Percentiles rank a stretch among this genome's conserved stretches.
These are phyloP conservation scores for Gracilaria vermiculophylla DNA, from an alignment of 23 red algal genomes.

Conservation along the genomic window DNA sequence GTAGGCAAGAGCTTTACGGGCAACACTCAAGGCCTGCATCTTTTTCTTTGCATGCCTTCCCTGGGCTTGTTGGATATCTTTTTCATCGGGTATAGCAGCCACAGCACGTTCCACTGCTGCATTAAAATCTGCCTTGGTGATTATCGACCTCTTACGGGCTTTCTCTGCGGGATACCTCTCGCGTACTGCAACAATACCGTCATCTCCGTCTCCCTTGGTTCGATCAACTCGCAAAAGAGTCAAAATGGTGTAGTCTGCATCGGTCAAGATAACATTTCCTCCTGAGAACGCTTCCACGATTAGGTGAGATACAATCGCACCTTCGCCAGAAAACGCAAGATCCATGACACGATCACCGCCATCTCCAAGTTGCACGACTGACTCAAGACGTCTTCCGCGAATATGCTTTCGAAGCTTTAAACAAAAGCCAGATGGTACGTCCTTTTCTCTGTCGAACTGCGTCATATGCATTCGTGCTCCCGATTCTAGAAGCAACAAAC, in stretches of 20 bases:
- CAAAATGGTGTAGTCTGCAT: constrained; percentile 77
- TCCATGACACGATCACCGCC: constrained; percentile 88
- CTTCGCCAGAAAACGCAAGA: constrained; percentile 70
- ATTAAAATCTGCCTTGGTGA: not conserved
- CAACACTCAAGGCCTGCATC: not conserved
- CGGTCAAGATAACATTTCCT: constrained; percentile 97
- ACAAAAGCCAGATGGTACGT: constrained; percentile 87
- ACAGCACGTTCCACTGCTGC: constrained; percentile 6
- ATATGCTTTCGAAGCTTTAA: constrained; percentile 98
- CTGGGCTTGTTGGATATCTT: not conserved
- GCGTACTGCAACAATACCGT: constrained; percentile 27
- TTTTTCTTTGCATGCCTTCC: constrained; percentile 15
- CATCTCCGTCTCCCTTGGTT: constrained; percentile 13
- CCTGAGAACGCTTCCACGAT: constrained; percentile 90
- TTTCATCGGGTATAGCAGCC: constrained; percentile 10
- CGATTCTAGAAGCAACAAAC: constrained; percentile 86
- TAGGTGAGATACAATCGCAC: constrained; percentile 48
- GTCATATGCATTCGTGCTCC: constrained; percentile 91
- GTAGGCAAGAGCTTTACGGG: constrained; percentile 61
- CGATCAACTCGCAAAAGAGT: constrained; percentile 70
- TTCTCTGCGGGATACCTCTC: constrained; percentile 55
- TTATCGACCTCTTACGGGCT: constrained; percentile 5
- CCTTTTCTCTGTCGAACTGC: constrained; percentile 77
- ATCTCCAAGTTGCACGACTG: constrained; percentile 67
- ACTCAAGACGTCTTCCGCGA: constrained; percentile 75